phyloP scores from a whole-genome alignment of 352 stramenopile species.

The Pythium monospermum region DNA sequence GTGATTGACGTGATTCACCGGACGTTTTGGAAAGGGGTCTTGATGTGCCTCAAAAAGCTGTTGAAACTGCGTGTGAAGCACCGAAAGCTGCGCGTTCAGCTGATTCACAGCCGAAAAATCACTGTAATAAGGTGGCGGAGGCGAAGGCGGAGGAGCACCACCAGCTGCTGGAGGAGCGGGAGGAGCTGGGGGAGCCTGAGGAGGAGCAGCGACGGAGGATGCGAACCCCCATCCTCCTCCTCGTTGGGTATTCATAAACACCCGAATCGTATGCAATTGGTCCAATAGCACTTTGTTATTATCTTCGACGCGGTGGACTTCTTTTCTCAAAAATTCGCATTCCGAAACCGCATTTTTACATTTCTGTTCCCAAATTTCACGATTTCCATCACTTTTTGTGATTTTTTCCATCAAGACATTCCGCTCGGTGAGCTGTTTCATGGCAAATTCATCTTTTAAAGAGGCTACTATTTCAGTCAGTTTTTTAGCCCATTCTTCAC shows the following conservation, averaged over 20 bases:
- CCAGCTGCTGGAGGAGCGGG: neutral
- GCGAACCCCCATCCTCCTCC: neutral
- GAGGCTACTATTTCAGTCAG: slow-evolving; percentile 30
- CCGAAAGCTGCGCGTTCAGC: slow-evolving; percentile 39
- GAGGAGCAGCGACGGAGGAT: too few relatives aligned
- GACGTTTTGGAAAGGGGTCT: slow-evolving; percentile 21
- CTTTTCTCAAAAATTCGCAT: slow-evolving; percentile 43
- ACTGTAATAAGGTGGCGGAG: neutral
- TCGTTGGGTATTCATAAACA: slow-evolving; percentile 56
- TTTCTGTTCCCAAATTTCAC: slow-evolving; percentile 9
- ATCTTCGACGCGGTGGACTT: slow-evolving; percentile 45
- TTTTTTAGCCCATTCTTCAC: slow-evolving; percentile 39
- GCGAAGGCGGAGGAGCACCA: neutral
- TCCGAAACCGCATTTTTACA: slow-evolving; percentile 34
- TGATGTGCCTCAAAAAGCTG: slow-evolving; percentile 49
- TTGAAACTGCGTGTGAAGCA: slow-evolving; percentile 55
- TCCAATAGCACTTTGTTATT: slow-evolving; percentile 60
- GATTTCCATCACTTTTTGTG: neutral
- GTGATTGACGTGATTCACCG: neutral
- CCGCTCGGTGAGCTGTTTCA: neutral
- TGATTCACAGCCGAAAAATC: slow-evolving; percentile 37
- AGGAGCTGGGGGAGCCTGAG: too few relatives aligned
- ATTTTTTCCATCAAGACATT: neutral
- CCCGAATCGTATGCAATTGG: slow-evolving; percentile 49
- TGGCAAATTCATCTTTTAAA: neutral